phyloP scores from a whole-genome alignment of 2,329 filamentous ascomycete species.

The Colletotrichum incanum region DNA sequence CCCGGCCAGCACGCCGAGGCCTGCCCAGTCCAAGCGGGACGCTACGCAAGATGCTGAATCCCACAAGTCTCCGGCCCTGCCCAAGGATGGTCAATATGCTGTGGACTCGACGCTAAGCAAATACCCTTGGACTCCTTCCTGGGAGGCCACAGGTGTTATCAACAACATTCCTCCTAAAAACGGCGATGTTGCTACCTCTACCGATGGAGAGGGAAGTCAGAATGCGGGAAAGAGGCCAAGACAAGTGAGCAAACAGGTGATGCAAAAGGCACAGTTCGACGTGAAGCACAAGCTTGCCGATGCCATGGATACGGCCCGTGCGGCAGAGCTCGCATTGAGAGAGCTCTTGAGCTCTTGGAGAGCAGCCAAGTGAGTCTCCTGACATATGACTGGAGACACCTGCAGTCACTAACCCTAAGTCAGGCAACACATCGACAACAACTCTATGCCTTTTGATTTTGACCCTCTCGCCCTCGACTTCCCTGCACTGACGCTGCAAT shows the following conservation, averaged over 20 bases:
- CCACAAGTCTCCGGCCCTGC: constrained; percentile 56
- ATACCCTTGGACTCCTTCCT: constrained; percentile 72
- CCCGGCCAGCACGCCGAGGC: constrained; percentile 66
- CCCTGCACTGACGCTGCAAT: constrained; percentile 85
- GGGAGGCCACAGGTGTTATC: constrained; percentile 85
- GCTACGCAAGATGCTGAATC: constrained; percentile 51
- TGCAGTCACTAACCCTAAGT: constrained; percentile 27
- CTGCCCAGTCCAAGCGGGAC: constrained; percentile 52
- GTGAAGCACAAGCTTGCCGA: constrained; percentile 76
- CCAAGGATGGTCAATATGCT: constrained; percentile 60
- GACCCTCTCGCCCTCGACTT: constrained; percentile 90
- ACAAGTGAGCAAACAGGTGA: constrained; percentile 65
- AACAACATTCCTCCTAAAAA: constrained; percentile 74
- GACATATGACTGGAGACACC: neutral
- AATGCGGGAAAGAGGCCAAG: constrained; percentile 57
- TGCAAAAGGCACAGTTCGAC: constrained; percentile 75
- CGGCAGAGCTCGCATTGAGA: constrained; percentile 86
- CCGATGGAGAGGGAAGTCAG: constrained; percentile 50
- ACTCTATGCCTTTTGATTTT: constrained; percentile 79
- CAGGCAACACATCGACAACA: constrained; percentile 70
- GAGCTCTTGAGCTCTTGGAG: constrained; percentile 87
- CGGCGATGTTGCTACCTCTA: constrained; percentile 30
- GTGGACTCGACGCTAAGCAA: constrained; percentile 69
- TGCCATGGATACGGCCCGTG: constrained; percentile 83
- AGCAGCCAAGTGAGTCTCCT: constrained; percentile 80